Base-by-base conservation (phyloP, 2,329 filamentous ascomycete species). In the Hymenoscyphus fructigenus region DNA sequence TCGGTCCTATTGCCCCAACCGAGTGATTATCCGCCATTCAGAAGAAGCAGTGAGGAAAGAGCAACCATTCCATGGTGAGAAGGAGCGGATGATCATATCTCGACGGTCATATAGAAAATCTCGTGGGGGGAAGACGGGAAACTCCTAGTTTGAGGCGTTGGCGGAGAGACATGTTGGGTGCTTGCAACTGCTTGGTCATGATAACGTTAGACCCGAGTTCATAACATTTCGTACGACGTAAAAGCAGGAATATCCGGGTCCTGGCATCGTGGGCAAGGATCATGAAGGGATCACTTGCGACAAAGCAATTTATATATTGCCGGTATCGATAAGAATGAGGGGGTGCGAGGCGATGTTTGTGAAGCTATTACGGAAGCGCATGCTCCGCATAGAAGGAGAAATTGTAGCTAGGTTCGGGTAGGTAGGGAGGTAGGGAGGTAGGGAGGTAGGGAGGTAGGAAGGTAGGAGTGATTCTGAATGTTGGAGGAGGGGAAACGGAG, bases 321-420 rank as follows among this genome's bases (percentile, higher is more conserved):
- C 41, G 44, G 15, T 60, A 44, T 50, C 47, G 47, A 50, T 26
- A 26, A 50, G 47, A 10, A 50, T 14, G 47, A 29, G 59, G 59
- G 28, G 59, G 1, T 20, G 59, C 28, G 38, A 17, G 14, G 9
- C 34, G 59, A 23, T 50, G 4, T 53, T 60, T 17, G 14, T 50
- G 47, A 50, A 50, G 29, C 6, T 20, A 23, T 20, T 38, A 26
- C 57, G 57, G 57, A 59, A 20, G 57, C 32, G 47, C 38, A 60
- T 60, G 36, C 59, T 60, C 59, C 59, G 57, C 57, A 59, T 59
- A 38, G 26, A 20, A 23, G 57, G 38, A 38, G 10, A 15, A n/a
- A 38, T 4, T 12, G n/a, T 23, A 9, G n/a, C n/a, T n/a, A 23
- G n/a, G n/a, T 15, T 44, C n/a, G n/a, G n/a, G n/a, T 20, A 59